Evolutionary conservation across 2,329 filamentous ascomycete genomes (phyloP).

Genomic region (Sarocladium oryzae): DNA sequence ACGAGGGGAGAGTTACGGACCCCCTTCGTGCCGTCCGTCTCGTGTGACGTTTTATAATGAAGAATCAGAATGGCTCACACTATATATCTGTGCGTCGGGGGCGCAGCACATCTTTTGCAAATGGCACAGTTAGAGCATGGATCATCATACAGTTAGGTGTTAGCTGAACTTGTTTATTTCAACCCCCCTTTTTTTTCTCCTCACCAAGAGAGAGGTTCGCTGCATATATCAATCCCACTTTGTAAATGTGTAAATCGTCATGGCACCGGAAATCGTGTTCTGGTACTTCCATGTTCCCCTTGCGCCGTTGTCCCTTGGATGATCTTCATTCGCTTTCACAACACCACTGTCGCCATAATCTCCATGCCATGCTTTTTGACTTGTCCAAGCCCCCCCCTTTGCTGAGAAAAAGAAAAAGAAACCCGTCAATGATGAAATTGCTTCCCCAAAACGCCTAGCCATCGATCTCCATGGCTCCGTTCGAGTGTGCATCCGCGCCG

Average conservation of each 20-base stretch:
- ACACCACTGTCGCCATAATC: neutral
- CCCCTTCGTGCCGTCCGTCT: too few relatives aligned
- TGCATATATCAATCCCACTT: too few relatives aligned
- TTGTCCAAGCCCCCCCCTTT: neutral
- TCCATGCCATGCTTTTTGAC: neutral
- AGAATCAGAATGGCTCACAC: neutral
- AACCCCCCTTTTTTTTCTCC: too few relatives aligned
- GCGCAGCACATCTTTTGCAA: neutral
- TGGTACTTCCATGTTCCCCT: neutral
- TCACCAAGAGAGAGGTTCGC: too few relatives aligned
- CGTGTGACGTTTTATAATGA: too few relatives aligned
- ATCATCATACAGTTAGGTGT: too few relatives aligned
- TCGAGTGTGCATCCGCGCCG: slow-evolving; percentile 24
- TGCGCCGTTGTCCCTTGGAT: neutral
- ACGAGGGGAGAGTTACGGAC: neutral
- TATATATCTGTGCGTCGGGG: neutral
- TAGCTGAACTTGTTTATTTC: neutral
- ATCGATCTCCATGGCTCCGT: slow-evolving; percentile 41
- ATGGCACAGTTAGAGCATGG: too few relatives aligned
- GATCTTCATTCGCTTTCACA: too few relatives aligned
- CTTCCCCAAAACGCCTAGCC: slow-evolving; percentile 18
- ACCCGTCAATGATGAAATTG: neutral
- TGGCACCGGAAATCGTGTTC: too few relatives aligned
- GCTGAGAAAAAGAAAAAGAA: too few relatives aligned
- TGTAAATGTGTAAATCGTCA: too few relatives aligned